Percentiles rank a stretch among this genome's conserved stretches.
These are phyloP conservation scores for Straminergon stramineum DNA, from an alignment of 225 moss, liverwort and hornwort genomes.

Conservation along the genomic window DNA sequence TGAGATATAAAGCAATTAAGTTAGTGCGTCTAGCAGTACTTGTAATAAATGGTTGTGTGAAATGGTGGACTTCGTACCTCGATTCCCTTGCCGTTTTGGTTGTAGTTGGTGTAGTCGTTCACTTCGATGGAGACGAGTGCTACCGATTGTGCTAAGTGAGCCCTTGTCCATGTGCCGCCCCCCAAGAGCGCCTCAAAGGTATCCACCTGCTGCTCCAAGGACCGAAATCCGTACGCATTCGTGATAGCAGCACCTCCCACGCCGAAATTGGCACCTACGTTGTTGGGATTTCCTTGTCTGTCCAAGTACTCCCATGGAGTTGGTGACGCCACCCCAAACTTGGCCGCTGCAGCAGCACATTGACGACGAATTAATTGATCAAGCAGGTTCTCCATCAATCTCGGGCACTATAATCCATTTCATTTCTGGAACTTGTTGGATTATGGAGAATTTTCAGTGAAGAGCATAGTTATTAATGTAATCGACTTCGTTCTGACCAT, in stretches of 20 bases:
- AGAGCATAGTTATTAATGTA: conserved; percentile 9
- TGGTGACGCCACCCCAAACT: conserved; percentile 20
- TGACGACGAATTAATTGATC: background rate
- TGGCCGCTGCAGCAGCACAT: conserved; percentile 2
- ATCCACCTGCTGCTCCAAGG: conserved; percentile 27
- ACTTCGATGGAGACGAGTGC: conserved; percentile 21
- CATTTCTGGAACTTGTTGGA: background rate
- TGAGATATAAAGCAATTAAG: background rate
- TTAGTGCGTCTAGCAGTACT: background rate
- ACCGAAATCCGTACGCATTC: background rate
- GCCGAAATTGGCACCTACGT: conserved; percentile 25
- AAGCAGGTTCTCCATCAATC: background rate
- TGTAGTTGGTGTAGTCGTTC: conserved; percentile 27
- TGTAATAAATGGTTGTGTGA: background rate
- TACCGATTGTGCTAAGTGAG: conserved; percentile 11
- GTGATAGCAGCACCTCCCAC: conserved; percentile 22
- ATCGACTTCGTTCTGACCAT: conserved; percentile 28
- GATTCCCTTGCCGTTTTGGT: background rate
- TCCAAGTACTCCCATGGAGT: conserved; percentile 22
- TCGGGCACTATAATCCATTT: background rate
- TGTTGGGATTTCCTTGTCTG: conserved; percentile 2
- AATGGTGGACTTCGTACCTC: background rate
- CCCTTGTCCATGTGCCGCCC: background rate
- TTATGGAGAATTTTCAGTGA: background rate
- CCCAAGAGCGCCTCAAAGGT: conserved; percentile 4